Base-by-base conservation (phyloP, 257 asterid genomes). In the Penstemon barbatus region DNA sequence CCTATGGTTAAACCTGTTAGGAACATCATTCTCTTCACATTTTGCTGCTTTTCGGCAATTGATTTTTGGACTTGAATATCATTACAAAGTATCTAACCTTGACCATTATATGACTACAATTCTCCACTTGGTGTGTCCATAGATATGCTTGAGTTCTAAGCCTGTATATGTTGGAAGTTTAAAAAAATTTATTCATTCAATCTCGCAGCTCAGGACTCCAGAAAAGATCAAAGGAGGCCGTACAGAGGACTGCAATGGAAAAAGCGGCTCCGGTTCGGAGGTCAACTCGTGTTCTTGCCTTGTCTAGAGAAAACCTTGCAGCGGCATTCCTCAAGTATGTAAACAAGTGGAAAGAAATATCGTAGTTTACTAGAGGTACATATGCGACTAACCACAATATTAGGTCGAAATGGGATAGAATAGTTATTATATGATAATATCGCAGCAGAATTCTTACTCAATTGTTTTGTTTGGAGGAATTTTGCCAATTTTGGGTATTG, bases 281-380 rank as follows among this genome's bases (percentile, higher is more conserved):
- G 75, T 93, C 99, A 60, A 90, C 89, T 69, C 97, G 99, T 44
- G 90, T 93, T 2, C 92, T 96, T 54, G 97, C 99, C 71, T 84
- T 96, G 52, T 86, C 91, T 1, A 72, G 84, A 81, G 95, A 88
- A 59, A 83, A 80, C 72, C 91, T 89, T 39, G 79, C 90, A 10
- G 82, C 56, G 63, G 80, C 89, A 38, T 93, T 93, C 79, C 90
- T 93, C n/a, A 93, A 93, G 84, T 93, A 93, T 66, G 88, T 79
- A 60, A 93, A 93, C 96, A 88, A 84, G 81, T 93, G 95, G 96
- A 90, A 84, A 80, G 92, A 83, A 65, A 11, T 60, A 71, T 74
- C 42, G 38, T 65, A 70, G 61, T 69, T 71, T 44, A 45, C 25
- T 57, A 65, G 71, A 70, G 75, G 75, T 81, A 73, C 12, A 69